Base-by-base conservation (phyloP, 352 stramenopile genomes). In the Peronospora tabacina region DNA sequence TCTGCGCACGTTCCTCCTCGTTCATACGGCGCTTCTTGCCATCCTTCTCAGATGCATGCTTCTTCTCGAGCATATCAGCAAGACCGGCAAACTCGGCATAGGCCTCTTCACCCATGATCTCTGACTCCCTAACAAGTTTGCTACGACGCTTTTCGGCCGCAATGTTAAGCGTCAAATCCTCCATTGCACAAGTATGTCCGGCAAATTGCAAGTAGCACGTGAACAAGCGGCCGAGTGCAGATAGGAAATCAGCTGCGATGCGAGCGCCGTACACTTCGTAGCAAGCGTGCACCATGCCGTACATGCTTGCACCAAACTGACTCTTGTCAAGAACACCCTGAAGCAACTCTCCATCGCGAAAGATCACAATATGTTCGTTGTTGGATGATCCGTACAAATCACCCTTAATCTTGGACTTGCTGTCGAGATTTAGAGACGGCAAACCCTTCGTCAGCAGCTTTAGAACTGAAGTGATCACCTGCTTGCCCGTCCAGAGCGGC, bases 321-420 rank as follows among this genome's bases (percentile, higher is more conserved):
- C 84, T 93, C 79, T 99, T 99, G 70, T 99, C 97, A 17, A 99
- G 78, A 37, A 99, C 85, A 63, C 97, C 97, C 54, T 96, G 86
- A 12, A 98, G 70, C 51, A 99, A 53, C 54, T 98, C 92, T 30
- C 95, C 94, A 55, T 98, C 87, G 33, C 94, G 82, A 53, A 99
- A 89, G 30, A 98, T 76, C 10, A 99, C 94, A 42, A 97, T 63
- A 66, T 99, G 93, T 67, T 99, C 97, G 35, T 92, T 90, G 63
- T 97, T 94, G 0, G 73, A 65, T 37, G 80, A 85, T 44, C 96
- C 96, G 61, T 98, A 98, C 13, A 96, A 75, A 32, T 95, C 87
- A 24, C 92, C 85, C 46, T 96, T 95, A 52, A 97, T 98, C 68
- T 99, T 98, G 26, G 96, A 75, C 63, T 98, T 99, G 61, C 78